Evolutionary conservation across 2,329 filamentous ascomycete genomes (phyloP).

Genomic region (Cordyceps cateniannulata): DNA sequence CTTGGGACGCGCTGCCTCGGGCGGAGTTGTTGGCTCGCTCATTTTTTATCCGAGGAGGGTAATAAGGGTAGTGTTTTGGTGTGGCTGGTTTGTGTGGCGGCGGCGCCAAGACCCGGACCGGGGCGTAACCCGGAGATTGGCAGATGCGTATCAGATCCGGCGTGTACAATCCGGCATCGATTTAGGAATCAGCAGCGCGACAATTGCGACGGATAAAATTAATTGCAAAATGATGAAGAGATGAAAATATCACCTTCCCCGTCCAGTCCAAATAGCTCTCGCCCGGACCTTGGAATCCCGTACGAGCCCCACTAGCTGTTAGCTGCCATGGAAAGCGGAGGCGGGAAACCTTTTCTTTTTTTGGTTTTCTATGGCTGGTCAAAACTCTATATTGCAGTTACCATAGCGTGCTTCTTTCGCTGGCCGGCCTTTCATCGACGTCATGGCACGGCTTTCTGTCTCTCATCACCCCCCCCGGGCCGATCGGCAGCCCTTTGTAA

Average conservation of each 20-base stretch:
- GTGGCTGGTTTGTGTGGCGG: neutral
- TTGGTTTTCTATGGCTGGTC: no score
- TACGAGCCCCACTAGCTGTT: neutral
- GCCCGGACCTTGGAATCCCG: slow-evolving; percentile 1
- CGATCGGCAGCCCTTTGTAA: no score
- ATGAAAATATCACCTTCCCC: neutral
- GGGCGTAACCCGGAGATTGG: neutral
- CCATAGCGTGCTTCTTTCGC: no score
- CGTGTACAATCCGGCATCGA: neutral
- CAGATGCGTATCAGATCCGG: neutral
- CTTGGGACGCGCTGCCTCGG: slow-evolving; percentile 6
- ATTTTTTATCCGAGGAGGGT: neutral
- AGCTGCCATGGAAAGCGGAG: neutral
- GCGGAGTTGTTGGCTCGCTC: neutral
- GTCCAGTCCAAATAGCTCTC: neutral
- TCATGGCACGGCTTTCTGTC: no score
- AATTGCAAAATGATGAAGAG: neutral
- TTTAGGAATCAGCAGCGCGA: neutral
- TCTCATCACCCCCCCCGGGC: no score
- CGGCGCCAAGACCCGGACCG: neutral
- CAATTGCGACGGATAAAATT: neutral
- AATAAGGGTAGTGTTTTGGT: neutral
- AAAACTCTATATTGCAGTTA: neutral
- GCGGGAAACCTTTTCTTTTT: neutral
- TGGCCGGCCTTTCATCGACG: neutral